Base-by-base conservation (phyloP, 495 filamentous ascomycete species). In the Talaromyces stipitatus region DNA sequence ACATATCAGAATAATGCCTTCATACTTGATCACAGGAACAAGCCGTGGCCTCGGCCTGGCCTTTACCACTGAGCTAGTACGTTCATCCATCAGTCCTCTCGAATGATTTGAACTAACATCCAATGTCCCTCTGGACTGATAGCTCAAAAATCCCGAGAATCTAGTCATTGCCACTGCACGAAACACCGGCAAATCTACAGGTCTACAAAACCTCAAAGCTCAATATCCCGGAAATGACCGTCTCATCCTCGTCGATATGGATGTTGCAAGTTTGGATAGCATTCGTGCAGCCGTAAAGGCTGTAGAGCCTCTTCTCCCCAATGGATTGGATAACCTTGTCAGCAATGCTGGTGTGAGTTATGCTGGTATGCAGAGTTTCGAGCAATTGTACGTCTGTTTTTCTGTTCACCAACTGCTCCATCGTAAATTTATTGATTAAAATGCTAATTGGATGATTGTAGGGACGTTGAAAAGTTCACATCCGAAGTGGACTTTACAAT, bases 1-100 rank as follows among this genome's bases (percentile, higher is more conserved):
- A 41, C 5, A 41, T 18, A 14, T n/a, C 43, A 41, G 18, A 50
- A 33, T 24, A 22, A 70, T 70, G 67, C 30, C 66, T 14, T 58
- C 59, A 10, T 70, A 65, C 52, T 66, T 77, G 47, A 67, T 77
- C 60, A 77, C 74, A 36, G 73, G 74, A 43, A 64, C 65, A 36
- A 64, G 68, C 0, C 57, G 71, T 9, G 74, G 74, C 16, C 51
- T 77, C 9, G 76, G 76, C 22, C 66, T 77, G 10, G 69, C 63
- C 7, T 54, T 77, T 11, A 62, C 59, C 28, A 50, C 61, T 2
- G 59, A 70, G 20, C 69, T 79, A 10, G 56, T 47, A 26, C 18
- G 2, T 47, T 26, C 3, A 16, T n/a, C 24, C 23, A 3, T 20
- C 22, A 18, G 6, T 10, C 43, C 10, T 46, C 43, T 22, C 33